These are phyloP conservation scores for Xerocomus potaroensis DNA, from an alignment of 768 basidiomycete genomes.

Conservation along the genomic window DNA sequence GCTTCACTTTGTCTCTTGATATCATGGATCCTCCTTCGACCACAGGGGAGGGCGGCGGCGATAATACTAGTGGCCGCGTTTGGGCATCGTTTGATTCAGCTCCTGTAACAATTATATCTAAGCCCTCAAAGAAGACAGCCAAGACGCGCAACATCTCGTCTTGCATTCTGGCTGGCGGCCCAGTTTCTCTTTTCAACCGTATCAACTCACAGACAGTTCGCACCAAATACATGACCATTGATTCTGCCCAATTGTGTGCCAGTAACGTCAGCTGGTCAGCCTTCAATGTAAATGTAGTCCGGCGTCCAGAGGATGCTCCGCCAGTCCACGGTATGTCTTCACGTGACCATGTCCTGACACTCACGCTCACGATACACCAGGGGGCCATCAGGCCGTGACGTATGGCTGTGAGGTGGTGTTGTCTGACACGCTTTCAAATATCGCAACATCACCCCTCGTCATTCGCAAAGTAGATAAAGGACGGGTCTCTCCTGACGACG, in stretches of 20 bases:
- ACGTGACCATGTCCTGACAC: constrained; percentile 43
- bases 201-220: constrained; percentile 96
- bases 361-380: constrained; percentile 42
- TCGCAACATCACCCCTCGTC: constrained; percentile 78
- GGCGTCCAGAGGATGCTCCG: constrained; percentile 60
- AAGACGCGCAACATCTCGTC: constrained; percentile 91
- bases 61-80: constrained; percentile 51
- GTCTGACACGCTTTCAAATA: constrained; percentile 80
- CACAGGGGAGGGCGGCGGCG: constrained; percentile 34
- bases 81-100: constrained; percentile 94
- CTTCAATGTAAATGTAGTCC: constrained; percentile 88
- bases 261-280: constrained; percentile 92
- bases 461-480: constrained; percentile 94
- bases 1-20: constrained; percentile 81
- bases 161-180: constrained; percentile 85
- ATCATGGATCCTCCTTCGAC: constrained; percentile 71
- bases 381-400: constrained; percentile 79
- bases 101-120: constrained; percentile 92
- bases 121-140: constrained; percentile 95
- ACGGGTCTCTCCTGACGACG: constrained; percentile 79
- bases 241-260: constrained; percentile 78
- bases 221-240: constrained; percentile 96
- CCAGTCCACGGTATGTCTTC: constrained; percentile 59
- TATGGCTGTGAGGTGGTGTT: constrained; percentile 89
- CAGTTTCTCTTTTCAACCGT: constrained; percentile 91